phyloP scores from a whole-genome alignment of 2,329 filamentous ascomycete genomes.

The Aphanoascus verrucosus region DNA sequence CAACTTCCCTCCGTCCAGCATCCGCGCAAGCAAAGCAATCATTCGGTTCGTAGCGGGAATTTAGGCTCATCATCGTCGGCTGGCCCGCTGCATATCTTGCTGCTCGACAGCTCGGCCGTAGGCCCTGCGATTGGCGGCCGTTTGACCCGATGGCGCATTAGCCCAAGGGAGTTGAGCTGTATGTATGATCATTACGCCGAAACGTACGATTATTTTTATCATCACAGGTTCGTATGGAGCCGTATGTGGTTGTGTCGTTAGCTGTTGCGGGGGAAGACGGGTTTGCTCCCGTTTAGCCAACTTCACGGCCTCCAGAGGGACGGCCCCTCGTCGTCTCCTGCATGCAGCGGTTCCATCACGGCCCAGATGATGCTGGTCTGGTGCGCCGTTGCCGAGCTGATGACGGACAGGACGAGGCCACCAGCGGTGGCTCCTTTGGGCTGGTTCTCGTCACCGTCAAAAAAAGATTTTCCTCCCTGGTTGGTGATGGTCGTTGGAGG shows the following conservation, averaged over 20 bases:
- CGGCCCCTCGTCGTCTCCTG: background rate
- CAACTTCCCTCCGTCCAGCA: background rate
- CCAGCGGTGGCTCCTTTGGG: background rate
- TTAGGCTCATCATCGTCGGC: background rate
- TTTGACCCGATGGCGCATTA: constrained; percentile 1
- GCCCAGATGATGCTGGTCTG: background rate
- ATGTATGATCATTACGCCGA: background rate
- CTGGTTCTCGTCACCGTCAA: background rate
- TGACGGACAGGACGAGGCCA: background rate
- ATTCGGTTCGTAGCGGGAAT: constrained; percentile 2
- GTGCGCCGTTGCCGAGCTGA: constrained; percentile 5
- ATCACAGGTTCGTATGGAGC: background rate
- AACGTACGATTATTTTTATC: background rate
- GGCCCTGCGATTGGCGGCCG: background rate
- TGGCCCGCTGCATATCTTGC: background rate
- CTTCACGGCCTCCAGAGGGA: background rate
- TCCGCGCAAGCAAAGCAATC: background rate
- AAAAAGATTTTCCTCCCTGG: background rate
- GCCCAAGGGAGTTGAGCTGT: background rate
- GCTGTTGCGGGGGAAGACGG: background rate
- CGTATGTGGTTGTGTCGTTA: background rate
- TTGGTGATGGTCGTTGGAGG: too few species aligned
- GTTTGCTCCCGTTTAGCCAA: background rate
- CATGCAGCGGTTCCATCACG: constrained; percentile 3
- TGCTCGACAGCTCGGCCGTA: background rate